phyloP scores from a whole-genome alignment of 345 rosid genomes.

The Rhizophora apiculata region DNA sequence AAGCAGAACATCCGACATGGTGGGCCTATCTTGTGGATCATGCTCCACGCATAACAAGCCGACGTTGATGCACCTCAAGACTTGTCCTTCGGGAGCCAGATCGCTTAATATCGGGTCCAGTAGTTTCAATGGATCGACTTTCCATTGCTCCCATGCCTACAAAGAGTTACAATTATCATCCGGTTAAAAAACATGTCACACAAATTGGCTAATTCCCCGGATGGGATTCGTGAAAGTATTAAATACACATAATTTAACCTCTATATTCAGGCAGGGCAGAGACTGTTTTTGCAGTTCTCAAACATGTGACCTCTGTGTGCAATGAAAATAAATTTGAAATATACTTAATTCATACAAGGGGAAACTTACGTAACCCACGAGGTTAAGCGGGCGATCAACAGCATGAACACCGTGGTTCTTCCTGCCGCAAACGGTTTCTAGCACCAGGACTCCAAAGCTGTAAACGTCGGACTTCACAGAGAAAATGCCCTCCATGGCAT shows the following conservation, averaged over 20 bases:
- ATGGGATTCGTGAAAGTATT: too few species aligned
- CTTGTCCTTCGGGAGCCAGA: not conserved
- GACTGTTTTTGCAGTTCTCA: too few species aligned
- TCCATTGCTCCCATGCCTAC: conserved; percentile 25
- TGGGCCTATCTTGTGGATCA: conserved; percentile 8
- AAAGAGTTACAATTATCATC: not conserved
- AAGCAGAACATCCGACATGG: conserved; percentile 10
- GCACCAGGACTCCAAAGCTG: conserved; percentile 18
- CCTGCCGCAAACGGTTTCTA: conserved; percentile 21
- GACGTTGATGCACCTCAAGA: conserved; percentile 14
- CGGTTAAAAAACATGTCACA: not conserved
- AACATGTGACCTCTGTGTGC: too few species aligned
- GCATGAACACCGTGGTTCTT: conserved; percentile 6
- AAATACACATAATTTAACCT: too few species aligned
- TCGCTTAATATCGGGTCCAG: not conserved
- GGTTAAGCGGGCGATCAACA: conserved; percentile 1
- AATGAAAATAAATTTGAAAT: not conserved
- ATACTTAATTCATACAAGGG: not conserved
- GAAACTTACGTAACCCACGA: conserved; percentile 18
- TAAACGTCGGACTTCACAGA: conserved; percentile 28
- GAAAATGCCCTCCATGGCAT: conserved; percentile 19
- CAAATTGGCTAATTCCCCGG: too few species aligned
- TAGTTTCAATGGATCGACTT: conserved; percentile 5
- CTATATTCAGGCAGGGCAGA: too few species aligned
- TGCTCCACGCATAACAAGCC: conserved; percentile 15